These are phyloP conservation scores for Calonectria pauciramosa DNA, from an alignment of 2,329 filamentous ascomycete genomes.

Conservation along the genomic window DNA sequence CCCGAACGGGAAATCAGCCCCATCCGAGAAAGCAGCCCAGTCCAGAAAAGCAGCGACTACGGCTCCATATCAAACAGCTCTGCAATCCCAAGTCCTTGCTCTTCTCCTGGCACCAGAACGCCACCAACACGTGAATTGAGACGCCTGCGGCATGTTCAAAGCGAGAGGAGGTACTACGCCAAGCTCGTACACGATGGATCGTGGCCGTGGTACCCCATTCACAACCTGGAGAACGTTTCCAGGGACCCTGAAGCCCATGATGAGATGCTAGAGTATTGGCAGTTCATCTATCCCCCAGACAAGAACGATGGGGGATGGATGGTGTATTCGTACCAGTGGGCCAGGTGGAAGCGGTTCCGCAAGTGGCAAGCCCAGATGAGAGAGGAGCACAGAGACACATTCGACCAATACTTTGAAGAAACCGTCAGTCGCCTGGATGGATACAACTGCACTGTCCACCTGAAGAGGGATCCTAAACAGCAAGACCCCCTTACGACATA, in stretches of 20 bases:
- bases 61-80: background rate
- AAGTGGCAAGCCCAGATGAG: slow-evolving; percentile 36
- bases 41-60: background rate
- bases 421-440: background rate
- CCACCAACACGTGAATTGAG: background rate
- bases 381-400: slow-evolving; percentile 33
- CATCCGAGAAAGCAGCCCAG: background rate
- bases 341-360: slow-evolving; percentile 37
- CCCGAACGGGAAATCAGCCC: background rate
- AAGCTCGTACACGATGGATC: slow-evolving; percentile 34
- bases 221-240: slow-evolving; percentile 30
- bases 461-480: background rate
- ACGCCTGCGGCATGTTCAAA: background rate
- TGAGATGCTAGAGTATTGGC: slow-evolving; percentile 36
- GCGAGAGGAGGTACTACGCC: slow-evolving; percentile 28
- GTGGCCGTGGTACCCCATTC: slow-evolving; percentile 37
- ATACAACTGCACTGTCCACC: background rate
- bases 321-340: slow-evolving; percentile 35
- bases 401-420: background rate
- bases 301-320: slow-evolving; percentile 28
- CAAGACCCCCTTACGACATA: slow-evolving; percentile 5
- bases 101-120: background rate
- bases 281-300: slow-evolving; percentile 8
- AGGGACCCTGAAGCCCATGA: slow-evolving; percentile 17
- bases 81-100: background rate